Conservation (phyloP, 768 basidiomycete genomes). For the Lactifluus rugatus region DNA sequence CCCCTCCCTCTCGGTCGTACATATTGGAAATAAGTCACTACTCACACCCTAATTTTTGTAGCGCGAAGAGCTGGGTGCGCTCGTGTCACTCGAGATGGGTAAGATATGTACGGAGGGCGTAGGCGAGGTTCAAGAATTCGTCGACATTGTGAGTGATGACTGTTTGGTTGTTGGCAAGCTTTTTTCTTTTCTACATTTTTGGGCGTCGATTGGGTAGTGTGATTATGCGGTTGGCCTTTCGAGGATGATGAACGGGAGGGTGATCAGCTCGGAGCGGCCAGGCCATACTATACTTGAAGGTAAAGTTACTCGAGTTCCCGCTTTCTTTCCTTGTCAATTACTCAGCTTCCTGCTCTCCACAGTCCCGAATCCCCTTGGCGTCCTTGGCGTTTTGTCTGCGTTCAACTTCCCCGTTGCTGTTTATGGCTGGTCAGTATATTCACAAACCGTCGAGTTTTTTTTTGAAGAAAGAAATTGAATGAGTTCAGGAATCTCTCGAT, state of each 20-base stretch:
- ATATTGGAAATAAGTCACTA: too few relatives aligned
- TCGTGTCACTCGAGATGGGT: slow-evolving; percentile 85
- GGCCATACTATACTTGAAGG: slow-evolving; percentile 90
- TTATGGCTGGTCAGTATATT: slow-evolving; percentile 61
- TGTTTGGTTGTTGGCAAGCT: not conserved
- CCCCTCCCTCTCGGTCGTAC: not conserved
- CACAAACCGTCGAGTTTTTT: slow-evolving; percentile 10
- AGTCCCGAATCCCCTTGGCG: slow-evolving; percentile 87
- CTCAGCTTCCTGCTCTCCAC: not conserved
- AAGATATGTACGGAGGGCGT: slow-evolving; percentile 85
- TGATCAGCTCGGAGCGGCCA: slow-evolving; percentile 80
- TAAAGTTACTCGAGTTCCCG: slow-evolving; percentile 21
- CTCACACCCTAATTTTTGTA: slow-evolving; percentile 25
- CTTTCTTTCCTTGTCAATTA: not conserved
- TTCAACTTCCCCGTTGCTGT: slow-evolving; percentile 97
- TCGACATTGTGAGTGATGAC: slow-evolving; percentile 71
- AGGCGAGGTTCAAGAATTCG: slow-evolving; percentile 91
- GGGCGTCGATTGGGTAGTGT: slow-evolving; percentile 41
- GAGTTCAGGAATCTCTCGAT: slow-evolving; percentile 74
- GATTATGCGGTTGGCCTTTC: slow-evolving; percentile 92
- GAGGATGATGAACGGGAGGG: slow-evolving; percentile 86
- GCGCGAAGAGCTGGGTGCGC: slow-evolving; percentile 70
- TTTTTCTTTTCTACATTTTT: not conserved
- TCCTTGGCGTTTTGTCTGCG: slow-evolving; percentile 67
- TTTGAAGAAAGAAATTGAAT: not conserved